phyloP scores from a whole-genome alignment of 31 red algal species.

The Bonnemaisonia californica region DNA sequence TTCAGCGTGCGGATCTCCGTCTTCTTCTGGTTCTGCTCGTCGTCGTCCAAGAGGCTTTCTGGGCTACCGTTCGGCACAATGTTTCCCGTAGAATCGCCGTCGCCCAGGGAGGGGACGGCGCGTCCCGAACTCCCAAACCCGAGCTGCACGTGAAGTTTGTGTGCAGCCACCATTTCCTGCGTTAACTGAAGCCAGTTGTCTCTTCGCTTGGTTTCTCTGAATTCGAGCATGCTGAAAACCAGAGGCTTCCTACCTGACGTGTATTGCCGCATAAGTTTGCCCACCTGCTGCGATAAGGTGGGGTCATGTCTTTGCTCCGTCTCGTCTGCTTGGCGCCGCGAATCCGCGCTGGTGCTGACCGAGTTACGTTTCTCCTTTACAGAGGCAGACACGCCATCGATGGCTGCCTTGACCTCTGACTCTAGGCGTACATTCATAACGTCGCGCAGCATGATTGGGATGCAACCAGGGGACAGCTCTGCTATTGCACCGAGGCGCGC shows the following conservation, averaged over 20 bases:
- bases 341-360: not conserved
- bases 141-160: conserved; percentile 70
- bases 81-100: not conserved
- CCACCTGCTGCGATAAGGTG: conserved; percentile 49
- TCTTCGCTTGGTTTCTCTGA: conserved; percentile 62
- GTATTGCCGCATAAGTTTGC: conserved; percentile 50
- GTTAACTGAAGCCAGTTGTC: conserved; percentile 71
- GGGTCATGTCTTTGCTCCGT: conserved; percentile 18
- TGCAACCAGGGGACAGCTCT: conserved; percentile 33
- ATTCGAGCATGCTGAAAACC: conserved; percentile 68
- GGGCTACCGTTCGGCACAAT: not conserved
- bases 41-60: not conserved
- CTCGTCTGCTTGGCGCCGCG: not conserved
- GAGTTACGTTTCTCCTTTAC: conserved; percentile 2
- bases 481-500: conserved; percentile 54
- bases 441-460: conserved; percentile 83
- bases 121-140: conserved; percentile 72
- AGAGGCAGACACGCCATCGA: conserved; percentile 43
- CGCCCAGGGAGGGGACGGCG: conserved; percentile 13
- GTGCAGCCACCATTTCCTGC: conserved; percentile 69
- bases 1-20: conserved; percentile 6
- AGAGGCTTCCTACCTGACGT: conserved; percentile 68
- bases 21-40: conserved; percentile 15
- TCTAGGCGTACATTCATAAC: conserved; percentile 58
- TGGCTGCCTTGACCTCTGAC: conserved; percentile 56